Evolutionary conservation across 768 basidiomycete genomes (phyloP).

Genomic region (Russula sp.): DNA sequence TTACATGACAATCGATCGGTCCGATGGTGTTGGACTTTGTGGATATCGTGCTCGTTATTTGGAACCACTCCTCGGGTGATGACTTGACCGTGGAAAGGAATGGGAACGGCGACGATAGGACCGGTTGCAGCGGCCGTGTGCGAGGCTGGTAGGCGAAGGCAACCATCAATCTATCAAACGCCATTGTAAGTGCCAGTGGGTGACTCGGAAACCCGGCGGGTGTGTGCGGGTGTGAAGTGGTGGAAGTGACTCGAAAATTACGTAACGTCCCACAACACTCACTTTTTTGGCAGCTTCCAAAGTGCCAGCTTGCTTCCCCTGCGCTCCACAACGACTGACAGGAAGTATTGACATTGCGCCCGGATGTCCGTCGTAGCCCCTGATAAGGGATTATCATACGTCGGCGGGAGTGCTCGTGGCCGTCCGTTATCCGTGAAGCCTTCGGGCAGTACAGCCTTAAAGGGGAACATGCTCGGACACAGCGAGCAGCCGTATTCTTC

Average conservation of each 20-base stretch:
- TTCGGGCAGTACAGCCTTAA: constrained; percentile 36
- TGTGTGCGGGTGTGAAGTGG: not conserved
- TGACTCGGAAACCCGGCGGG: no score
- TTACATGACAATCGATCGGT: constrained; percentile 52
- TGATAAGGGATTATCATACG: constrained; percentile 44
- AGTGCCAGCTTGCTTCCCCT: constrained; percentile 43
- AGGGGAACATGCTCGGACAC: constrained; percentile 42
- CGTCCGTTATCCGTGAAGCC: constrained; percentile 15
- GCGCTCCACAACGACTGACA: constrained; percentile 44
- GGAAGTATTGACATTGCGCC: constrained; percentile 43
- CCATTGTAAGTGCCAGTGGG: no score
- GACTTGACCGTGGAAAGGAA: constrained; percentile 60
- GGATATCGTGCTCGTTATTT: constrained; percentile 47
- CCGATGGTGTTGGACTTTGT: constrained; percentile 37
- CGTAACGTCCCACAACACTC: constrained; percentile 23
- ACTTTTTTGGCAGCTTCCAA: constrained; percentile 50
- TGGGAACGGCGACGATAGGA: constrained; percentile 42
- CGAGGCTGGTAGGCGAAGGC: constrained; percentile 54
- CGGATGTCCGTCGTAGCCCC: constrained; percentile 35
- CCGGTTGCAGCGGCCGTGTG: constrained; percentile 53
- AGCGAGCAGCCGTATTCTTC: not conserved
- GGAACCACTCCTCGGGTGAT: constrained; percentile 63
- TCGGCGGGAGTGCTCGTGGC: constrained; percentile 42
- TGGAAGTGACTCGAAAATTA: not conserved
- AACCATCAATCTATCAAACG: constrained; percentile 42